phyloP scores from a whole-genome alignment of 164 flowering plant genomes.

The Amborella trichopoda region DNA sequence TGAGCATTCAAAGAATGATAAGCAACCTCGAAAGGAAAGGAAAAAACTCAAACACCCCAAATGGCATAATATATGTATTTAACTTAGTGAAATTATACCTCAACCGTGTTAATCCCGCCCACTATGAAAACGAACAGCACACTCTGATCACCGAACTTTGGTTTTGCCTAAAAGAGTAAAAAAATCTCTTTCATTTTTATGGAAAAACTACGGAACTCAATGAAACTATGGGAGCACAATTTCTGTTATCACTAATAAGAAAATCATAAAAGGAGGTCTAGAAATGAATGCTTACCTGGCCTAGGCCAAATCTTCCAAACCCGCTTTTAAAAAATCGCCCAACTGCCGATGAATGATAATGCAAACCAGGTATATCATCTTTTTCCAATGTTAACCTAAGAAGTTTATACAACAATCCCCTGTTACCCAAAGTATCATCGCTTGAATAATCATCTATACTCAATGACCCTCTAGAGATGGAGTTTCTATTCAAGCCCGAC shows the following conservation, averaged over 20 bases:
- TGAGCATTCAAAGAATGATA: neutral
- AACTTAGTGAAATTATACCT: slow-evolving; percentile 38
- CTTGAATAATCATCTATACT: slow-evolving; percentile 31
- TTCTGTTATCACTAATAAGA: neutral
- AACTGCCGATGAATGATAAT: slow-evolving; percentile 88
- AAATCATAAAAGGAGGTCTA: neutral
- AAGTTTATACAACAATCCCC: slow-evolving; percentile 61
- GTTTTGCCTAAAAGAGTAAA: slow-evolving; percentile 59
- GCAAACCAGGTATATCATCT: slow-evolving; percentile 70
- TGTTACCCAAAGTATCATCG: slow-evolving; percentile 1
- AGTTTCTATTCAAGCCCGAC: slow-evolving; percentile 40
- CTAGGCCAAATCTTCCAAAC: slow-evolving; percentile 95
- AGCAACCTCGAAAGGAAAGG: neutral
- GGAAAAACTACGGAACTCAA: neutral
- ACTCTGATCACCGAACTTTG: slow-evolving; percentile 75
- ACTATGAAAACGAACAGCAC: slow-evolving; percentile 71
- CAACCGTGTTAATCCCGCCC: slow-evolving; percentile 80
- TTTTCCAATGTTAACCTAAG: slow-evolving; percentile 46
- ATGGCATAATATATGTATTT: neutral
- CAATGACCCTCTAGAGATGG: slow-evolving; percentile 27
- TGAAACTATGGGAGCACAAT: neutral
- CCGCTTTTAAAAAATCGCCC: slow-evolving; percentile 94
- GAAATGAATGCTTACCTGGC: slow-evolving; percentile 42
- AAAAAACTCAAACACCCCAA: neutral
- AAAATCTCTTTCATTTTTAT: neutral